Evolutionary conservation across 805 yeast genomes (phyloP), one percentile per base, ranked within the genome.

Genomic region (Isabelozyma pseudorhagii): DNA sequence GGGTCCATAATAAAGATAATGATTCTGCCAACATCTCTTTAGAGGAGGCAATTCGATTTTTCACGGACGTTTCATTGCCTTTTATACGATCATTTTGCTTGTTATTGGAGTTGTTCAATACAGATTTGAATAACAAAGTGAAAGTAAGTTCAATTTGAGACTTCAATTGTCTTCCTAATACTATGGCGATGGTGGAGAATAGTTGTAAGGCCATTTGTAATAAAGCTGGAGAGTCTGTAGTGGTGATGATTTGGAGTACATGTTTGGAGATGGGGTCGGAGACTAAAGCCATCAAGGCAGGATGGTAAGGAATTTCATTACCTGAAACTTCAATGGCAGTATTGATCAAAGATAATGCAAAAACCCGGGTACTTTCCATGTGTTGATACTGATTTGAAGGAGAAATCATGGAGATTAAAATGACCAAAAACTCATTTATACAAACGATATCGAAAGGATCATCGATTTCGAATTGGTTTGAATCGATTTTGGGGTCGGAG

Each of bases 21-120:
- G 92, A 84, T 67, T 94, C 99, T 40, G 92, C 79, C 56, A 94
- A 75, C 51, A 89, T 75, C 63, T 94, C 99, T 56, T 93, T 86
- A n/a, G 77, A 68, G 0, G 59, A 50, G 1, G 84, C 69, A n/a
- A 67, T 62, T 14, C 79, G 57, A 36, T 47, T 46, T 39, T 55
- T 46, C 17, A 57, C 46, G 45, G 51, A 34, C 40, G 51, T 44
- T 42, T 63, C 64, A 9, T 50, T 58, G 5, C 45, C 45, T 15
- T 46, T 59, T 3, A 54, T 41, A 15, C 62, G 72, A 42, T 58
- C 63, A 36, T 56, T 57, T n/a, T 58, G 52, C 8, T 46, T 54
- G 21, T 53, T 49, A 4, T 49, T 42, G 6, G 53, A 54, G 9
- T 61, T 62, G 2, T 83, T 81, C 40, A 77, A 57, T 18, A 86